Conservation (phyloP, 805 yeast genomes). For the Teunomyces cretensis region DNA sequence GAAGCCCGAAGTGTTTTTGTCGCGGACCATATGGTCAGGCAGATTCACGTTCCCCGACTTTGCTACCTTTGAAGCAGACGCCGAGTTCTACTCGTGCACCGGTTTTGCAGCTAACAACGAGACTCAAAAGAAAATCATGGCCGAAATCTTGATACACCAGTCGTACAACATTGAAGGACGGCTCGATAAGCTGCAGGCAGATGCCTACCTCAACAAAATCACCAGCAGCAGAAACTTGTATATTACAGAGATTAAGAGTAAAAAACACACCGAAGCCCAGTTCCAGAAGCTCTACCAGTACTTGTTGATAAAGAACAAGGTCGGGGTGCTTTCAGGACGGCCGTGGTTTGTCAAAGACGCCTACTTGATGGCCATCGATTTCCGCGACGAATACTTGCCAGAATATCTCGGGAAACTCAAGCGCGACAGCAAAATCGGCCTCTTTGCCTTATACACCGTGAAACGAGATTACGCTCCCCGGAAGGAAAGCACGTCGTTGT, state of each 20-base stretch:
- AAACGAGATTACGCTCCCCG: conserved; percentile 34
- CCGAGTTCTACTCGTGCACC: conserved; percentile 38
- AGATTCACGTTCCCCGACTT: conserved; percentile 49
- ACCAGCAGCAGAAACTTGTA: conserved; percentile 51
- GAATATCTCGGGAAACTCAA: conserved; percentile 15
- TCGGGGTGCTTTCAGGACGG: conserved; percentile 58
- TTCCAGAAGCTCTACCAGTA: conserved; percentile 40
- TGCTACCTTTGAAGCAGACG: conserved; percentile 40
- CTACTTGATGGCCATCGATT: conserved; percentile 49
- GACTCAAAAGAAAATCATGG: conserved; percentile 24
- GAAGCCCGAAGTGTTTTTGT: not conserved
- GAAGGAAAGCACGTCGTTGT: conserved; percentile 4
- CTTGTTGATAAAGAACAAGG: conserved; percentile 45
- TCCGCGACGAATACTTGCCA: conserved; percentile 21
- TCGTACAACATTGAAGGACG: conserved; percentile 60
- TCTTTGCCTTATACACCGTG: conserved; percentile 38
- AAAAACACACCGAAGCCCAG: conserved; percentile 20
- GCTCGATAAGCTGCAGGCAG: conserved; percentile 54
- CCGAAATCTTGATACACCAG: conserved; percentile 26
- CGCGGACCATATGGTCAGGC: conserved; percentile 46
- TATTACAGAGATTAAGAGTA: conserved; percentile 42
- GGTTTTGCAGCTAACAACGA: conserved; percentile 13
- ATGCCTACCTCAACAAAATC: conserved; percentile 52
- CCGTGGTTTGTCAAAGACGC: conserved; percentile 60
- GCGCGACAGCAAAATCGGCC: conserved; percentile 18